Conservation (phyloP, 1,284 basidiomycete species). For the Puccinia triticina region DNA sequence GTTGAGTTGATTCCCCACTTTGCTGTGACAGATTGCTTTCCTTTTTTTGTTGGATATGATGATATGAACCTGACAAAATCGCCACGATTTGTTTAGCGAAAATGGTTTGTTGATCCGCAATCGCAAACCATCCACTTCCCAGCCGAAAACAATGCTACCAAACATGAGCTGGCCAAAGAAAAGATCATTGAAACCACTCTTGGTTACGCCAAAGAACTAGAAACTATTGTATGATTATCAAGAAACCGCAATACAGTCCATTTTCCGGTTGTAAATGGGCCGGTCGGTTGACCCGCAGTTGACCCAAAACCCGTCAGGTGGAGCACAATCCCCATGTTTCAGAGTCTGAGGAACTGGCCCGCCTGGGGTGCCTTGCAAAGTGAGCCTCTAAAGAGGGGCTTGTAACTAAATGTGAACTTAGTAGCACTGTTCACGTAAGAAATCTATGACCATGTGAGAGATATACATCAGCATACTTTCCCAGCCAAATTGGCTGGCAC, state of each 20-base stretch:
- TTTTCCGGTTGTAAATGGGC: too few relatives aligned
- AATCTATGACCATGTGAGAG: too few relatives aligned
- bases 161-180: slow-evolving; percentile 77
- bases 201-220: slow-evolving; percentile 77
- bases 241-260: not conserved
- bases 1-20: slow-evolving; percentile 54
- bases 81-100: slow-evolving; percentile 64
- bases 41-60: not conserved
- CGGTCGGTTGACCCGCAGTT: too few relatives aligned
- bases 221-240: slow-evolving; percentile 73
- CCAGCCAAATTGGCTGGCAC: too few relatives aligned
- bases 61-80: not conserved
- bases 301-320: too few relatives aligned
- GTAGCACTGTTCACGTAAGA: too few relatives aligned
- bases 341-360: too few relatives aligned
- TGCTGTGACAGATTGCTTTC: not conserved
- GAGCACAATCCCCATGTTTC: too few relatives aligned
- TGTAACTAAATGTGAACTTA: too few relatives aligned
- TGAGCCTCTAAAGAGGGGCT: too few relatives aligned
- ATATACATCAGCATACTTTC: too few relatives aligned
- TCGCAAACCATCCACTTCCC: slow-evolving; percentile 69
- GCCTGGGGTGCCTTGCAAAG: too few relatives aligned
- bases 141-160: slow-evolving; percentile 72
- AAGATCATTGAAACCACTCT: slow-evolving; percentile 75
- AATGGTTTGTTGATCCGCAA: slow-evolving; percentile 72